Evolutionary conservation across 768 basidiomycete species (phyloP).

Genomic region (Omphalotus guepiniiformis): DNA sequence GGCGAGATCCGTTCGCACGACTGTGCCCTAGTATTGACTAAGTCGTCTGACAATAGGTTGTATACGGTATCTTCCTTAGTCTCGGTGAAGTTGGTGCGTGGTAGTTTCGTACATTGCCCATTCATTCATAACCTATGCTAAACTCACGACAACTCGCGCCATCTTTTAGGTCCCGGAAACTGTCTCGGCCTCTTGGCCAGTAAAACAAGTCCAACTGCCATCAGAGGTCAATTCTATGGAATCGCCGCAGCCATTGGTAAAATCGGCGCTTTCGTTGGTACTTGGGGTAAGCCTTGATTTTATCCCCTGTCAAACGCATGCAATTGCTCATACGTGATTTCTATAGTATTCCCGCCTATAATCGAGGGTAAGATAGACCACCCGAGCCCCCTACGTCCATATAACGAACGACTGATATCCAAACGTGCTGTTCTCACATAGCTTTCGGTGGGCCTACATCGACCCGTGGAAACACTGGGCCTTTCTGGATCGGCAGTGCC

Average conservation of each 20-base stretch:
- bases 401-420: too few relatives aligned
- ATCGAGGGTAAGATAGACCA: too few relatives aligned
- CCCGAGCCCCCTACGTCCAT: too few relatives aligned
- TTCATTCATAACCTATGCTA: background rate
- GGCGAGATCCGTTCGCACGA: background rate
- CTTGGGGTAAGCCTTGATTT: too few relatives aligned
- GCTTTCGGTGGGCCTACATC: slow-evolving; percentile 55
- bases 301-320: too few relatives aligned
- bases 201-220: slow-evolving; percentile 81
- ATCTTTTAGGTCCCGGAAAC: slow-evolving; percentile 67
- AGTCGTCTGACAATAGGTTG: slow-evolving; percentile 41
- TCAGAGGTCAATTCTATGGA: slow-evolving; percentile 85
- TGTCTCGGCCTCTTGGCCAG: slow-evolving; percentile 80
- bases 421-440: too few relatives aligned
- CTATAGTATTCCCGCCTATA: slow-evolving; percentile 52
- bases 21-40: too few relatives aligned
- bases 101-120: too few relatives aligned
- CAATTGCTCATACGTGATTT: background rate
- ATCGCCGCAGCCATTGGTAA: slow-evolving; percentile 84
- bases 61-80: slow-evolving; percentile 89
- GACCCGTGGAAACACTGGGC: slow-evolving; percentile 69
- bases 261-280: slow-evolving; percentile 78
- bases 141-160: background rate
- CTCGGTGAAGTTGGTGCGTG: slow-evolving; percentile 80
- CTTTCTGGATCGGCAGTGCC: slow-evolving; percentile 84